Evolutionary conservation across 495 filamentous ascomycete species (phyloP), one percentile per base, ranked within the genome.

Genomic region (Elasticomyces elasticus): DNA sequence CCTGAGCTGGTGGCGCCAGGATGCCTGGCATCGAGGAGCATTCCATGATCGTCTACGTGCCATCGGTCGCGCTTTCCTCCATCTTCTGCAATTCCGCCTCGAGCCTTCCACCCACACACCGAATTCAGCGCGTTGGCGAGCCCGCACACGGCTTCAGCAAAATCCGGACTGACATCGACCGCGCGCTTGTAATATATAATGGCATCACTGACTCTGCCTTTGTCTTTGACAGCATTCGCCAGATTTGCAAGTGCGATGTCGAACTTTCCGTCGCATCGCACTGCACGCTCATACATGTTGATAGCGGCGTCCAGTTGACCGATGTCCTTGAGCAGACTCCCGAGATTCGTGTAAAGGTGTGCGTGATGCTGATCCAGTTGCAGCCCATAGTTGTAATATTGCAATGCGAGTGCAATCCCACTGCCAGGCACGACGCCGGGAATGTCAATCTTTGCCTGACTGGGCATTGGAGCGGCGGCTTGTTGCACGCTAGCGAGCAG

Each of bases 161-260:
- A 99, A 22, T 95, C 86, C 0, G 92, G 92, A 60, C 91, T 99
- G 28, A 88, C 81, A 42, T 78, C 76, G 45, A 99, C 92, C 28
- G 92, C 92, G 55, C 90, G 81, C 59, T 79, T 83, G 72, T 99
- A 99, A 66, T 94, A 97, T 17, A 70, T 69, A 47, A 99, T 96
- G 5, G 92, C 94, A 59, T 99, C 92, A 52, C 80, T 87, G 55
- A 95, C 86, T 41, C 84, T 79, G 11, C 94, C 94, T 65, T 94
- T 86, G 67, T 99, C 92, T 69, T 97, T 99, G 44, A 99, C 92
- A 0, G 92, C 92, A 69, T 99, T 99, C 25, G 92, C 92, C 49
- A 99, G 74, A 64, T 99, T 99, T 28, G 92, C 94, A 44, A 99
- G 74, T 3, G 94, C 92, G 61, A 99, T 97, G 60, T 99, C 92